A percentile compares a stretch with the other conserved stretches of the same genome.
Conservation (phyloP, 2,329 filamentous ascomycete genomes). For the Cytospora paraplurivora region DNA sequence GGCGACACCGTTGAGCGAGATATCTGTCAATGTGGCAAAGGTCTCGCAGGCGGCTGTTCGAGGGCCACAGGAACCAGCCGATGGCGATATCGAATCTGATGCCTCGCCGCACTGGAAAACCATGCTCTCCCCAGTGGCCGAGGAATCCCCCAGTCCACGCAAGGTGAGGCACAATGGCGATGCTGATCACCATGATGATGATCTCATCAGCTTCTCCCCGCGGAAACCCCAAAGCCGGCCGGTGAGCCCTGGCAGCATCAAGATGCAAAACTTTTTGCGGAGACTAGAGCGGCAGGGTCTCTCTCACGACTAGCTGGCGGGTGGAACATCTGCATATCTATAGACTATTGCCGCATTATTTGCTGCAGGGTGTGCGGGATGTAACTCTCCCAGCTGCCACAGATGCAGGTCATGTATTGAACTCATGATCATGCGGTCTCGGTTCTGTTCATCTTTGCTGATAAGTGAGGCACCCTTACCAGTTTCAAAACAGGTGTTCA, state of each 20-base stretch:
- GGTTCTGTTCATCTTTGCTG: conserved; percentile 23
- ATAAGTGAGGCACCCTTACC: conserved; percentile 15
- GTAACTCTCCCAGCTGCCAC: not conserved
- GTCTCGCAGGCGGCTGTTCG: conserved; percentile 15
- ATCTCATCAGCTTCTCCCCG: conserved; percentile 9
- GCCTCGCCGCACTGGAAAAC: conserved; percentile 17
- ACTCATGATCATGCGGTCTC: conserved; percentile 18
- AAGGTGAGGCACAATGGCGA: conserved; percentile 10
- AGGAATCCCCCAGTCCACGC: conserved; percentile 25
- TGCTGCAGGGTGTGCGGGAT: not conserved
- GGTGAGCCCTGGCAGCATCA: conserved; percentile 26
- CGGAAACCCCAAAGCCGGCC: conserved; percentile 1
- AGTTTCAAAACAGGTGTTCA: conserved; percentile 12
- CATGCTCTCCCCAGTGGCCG: conserved; percentile 27
- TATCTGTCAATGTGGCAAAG: conserved; percentile 27
- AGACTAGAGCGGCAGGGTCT: conserved; percentile 27
- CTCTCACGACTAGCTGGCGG: conserved; percentile 25
- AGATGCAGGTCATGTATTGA: conserved; percentile 17
- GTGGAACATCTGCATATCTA: conserved; percentile 16
- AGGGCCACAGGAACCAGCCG: conserved; percentile 13
- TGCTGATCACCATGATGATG: conserved; percentile 6
- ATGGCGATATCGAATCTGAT: conserved; percentile 7
- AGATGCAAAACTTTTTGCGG: conserved; percentile 27
- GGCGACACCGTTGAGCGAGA: conserved; percentile 22
- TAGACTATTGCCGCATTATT: conserved; percentile 12